phyloP scores from a whole-genome alignment of 768 basidiomycete genomes.

The Boletus rex-veris region DNA sequence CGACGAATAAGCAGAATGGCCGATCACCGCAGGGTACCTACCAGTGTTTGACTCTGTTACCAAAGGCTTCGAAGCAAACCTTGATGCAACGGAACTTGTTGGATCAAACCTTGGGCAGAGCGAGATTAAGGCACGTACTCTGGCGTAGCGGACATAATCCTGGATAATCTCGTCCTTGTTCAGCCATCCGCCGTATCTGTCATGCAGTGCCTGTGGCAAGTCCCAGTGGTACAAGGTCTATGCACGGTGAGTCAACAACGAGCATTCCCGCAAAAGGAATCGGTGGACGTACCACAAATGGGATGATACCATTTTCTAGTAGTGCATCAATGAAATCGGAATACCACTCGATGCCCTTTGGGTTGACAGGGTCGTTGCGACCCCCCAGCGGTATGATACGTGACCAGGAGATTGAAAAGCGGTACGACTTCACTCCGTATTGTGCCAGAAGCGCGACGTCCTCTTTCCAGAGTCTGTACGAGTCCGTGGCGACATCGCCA shows the following conservation, averaged over 20 bases:
- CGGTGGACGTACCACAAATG: slow-evolving; percentile 54
- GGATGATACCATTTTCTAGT: slow-evolving; percentile 57
- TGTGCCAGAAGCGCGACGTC: slow-evolving; percentile 58
- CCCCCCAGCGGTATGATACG: slow-evolving; percentile 74
- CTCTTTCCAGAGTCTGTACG: slow-evolving; percentile 64
- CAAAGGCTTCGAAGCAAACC: slow-evolving; percentile 73
- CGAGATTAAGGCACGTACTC: slow-evolving; percentile 33
- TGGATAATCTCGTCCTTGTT: slow-evolving; percentile 60
- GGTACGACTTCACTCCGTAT: slow-evolving; percentile 70
- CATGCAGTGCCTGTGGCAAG: slow-evolving; percentile 68
- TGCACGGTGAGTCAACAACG: neutral
- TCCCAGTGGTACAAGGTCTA: slow-evolving; percentile 80
- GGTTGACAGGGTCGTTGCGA: slow-evolving; percentile 68
- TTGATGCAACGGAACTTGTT: slow-evolving; percentile 14
- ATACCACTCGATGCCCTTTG: slow-evolving; percentile 66
- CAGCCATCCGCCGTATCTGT: slow-evolving; percentile 73
- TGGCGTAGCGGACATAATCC: slow-evolving; percentile 62
- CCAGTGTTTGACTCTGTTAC: slow-evolving; percentile 76
- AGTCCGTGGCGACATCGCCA: slow-evolving; percentile 71
- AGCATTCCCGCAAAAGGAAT: neutral
- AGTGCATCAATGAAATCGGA: slow-evolving; percentile 66
- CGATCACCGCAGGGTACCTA: slow-evolving; percentile 20
- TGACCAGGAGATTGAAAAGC: slow-evolving; percentile 76
- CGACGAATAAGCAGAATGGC: slow-evolving; percentile 15
- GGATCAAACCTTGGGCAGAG: neutral